phyloP scores from a whole-genome alignment of 306 rosid species.

The Acacia acuminata region DNA sequence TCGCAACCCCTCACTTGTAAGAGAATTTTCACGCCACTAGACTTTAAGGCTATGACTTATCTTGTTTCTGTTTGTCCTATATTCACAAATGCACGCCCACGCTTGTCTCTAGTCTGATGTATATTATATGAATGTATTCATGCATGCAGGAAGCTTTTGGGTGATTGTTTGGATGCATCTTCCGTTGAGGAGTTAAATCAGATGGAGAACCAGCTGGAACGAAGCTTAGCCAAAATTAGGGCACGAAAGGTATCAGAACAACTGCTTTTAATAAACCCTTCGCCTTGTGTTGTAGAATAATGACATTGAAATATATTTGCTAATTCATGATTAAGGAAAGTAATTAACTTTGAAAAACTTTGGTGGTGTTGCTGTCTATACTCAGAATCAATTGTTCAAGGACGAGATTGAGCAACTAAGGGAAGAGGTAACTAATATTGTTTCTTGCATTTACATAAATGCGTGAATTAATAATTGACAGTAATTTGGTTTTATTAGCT shows the following conservation, averaged over 20 bases:
- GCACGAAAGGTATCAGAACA: constrained; percentile 34
- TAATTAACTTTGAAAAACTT: constrained; percentile 30
- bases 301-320: background rate
- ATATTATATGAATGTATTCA: background rate
- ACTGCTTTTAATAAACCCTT: background rate
- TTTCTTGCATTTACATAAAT: background rate
- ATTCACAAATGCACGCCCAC: background rate
- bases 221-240: constrained; percentile 78
- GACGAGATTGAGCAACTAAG: constrained; percentile 67
- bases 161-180: constrained; percentile 66
- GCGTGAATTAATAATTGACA: background rate
- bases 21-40: too few species aligned
- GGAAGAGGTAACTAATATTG: constrained; percentile 56
- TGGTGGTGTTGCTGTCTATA: constrained; percentile 15
- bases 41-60: background rate
- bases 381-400: constrained; percentile 58
- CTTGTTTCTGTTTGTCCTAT: background rate
- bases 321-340: background rate
- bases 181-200: constrained; percentile 61
- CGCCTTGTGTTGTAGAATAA: background rate
- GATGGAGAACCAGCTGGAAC: constrained; percentile 67
- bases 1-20: too few species aligned
- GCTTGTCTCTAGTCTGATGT: background rate
- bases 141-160: constrained; percentile 68
- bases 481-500: background rate